phyloP scores from a whole-genome alignment of 768 basidiomycete genomes.

The Pleurotus djamor region DNA sequence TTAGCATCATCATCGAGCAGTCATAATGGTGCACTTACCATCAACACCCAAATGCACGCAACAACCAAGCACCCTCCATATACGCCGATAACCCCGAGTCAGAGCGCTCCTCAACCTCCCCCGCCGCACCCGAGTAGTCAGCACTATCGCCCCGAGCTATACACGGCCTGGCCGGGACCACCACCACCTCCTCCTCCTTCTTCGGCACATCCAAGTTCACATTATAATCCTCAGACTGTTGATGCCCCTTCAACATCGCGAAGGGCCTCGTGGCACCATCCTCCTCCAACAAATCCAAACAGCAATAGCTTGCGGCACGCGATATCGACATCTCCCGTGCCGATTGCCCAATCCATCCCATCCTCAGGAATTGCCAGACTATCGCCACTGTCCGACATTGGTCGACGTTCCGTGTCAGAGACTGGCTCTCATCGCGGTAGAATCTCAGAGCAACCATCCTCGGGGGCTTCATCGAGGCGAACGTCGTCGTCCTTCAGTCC shows the following conservation, averaged over 20 bases:
- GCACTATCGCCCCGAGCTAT: neutral
- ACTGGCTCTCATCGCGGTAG: neutral
- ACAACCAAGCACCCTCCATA: neutral
- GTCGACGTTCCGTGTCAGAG: neutral
- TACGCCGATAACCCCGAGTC: neutral
- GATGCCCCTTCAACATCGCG: neutral
- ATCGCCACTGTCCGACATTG: neutral
- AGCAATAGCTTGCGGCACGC: slow-evolving; percentile 4
- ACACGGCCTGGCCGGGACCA: neutral
- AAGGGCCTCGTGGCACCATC: neutral
- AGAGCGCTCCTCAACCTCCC: neutral
- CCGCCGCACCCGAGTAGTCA: neutral
- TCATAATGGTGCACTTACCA: neutral
- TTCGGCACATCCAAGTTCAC: neutral
- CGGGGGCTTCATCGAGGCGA: neutral
- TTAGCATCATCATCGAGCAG: neutral
- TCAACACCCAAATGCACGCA: neutral
- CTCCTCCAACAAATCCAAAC: neutral
- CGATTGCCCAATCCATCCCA: neutral
- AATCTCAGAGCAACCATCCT: neutral
- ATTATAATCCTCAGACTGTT: neutral
- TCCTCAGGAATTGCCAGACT: neutral
- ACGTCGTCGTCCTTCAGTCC: slow-evolving; percentile 1
- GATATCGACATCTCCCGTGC: neutral
- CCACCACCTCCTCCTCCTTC: neutral